Evolutionary conservation across 305 asterid genomes (phyloP), one percentile per base, ranked within the genome.

Genomic region (Solanum hybrid): DNA sequence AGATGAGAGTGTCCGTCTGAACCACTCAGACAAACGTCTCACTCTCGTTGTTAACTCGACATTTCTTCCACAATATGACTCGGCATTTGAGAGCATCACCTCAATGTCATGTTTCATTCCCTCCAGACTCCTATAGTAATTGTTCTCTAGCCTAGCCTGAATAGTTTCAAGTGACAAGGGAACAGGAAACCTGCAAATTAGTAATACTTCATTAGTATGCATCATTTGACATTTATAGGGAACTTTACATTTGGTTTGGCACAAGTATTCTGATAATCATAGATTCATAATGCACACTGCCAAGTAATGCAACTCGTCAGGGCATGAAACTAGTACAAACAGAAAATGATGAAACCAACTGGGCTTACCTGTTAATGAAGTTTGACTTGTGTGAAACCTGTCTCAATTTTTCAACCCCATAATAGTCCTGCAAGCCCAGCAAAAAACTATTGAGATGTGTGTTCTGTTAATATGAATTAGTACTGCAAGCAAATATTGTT

Each of bases 121-220:
- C 36, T 95, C 98, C 91, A 96, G 87, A 88, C 98, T 94, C 92
- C 99, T 93, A 91, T 97, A 97, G 91, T 97, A 97, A 88, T 93
- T 95, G 93, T 94, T 96, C 92, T 95, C 96, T 87, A 97, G 91
- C 90, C 99, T 96, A 56, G 92, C 92, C 78, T 88, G 94, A 79
- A 97, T 95, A 51, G 95, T 92, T 79, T 97, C 98, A 84, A 96
- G 92, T 85, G 99, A 93, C 92, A 96, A 84, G 13, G 99, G 99
- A 71, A 95, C 99, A 20, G 99, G 97, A 89, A 95, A 97, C 96
- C 99, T 97, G 96, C 89, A 92, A 89, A 80, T 89, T 88, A 66
- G 20, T 26, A 87, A 0, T 35, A 86, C 71, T 81, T 81, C 72
- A 81, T 42, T 31, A 87, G 38, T 46, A 27, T 36, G 76, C 88